Conservation (phyloP, 441 rosid species). For the Populus hybrid region DNA sequence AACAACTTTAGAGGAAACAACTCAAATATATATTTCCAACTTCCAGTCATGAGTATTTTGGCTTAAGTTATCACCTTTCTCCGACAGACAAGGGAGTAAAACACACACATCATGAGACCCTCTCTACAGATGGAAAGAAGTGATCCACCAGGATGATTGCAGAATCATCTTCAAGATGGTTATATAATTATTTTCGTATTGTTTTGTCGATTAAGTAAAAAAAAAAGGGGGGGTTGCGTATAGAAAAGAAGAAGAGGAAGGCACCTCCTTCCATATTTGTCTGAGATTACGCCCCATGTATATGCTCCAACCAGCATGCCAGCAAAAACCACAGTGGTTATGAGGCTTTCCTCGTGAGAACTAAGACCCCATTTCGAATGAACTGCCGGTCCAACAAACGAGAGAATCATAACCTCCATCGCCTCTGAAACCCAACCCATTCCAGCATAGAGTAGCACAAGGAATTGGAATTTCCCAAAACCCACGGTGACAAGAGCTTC, state of each 20-base stretch:
- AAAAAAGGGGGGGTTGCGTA: too few species aligned
- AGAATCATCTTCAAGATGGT: neutral
- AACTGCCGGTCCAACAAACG: constrained; percentile 85
- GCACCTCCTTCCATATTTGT: constrained; percentile 81
- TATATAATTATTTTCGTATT: too few species aligned
- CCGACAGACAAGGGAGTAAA: too few species aligned
- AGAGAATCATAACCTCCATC: constrained; percentile 97
- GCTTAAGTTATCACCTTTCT: neutral
- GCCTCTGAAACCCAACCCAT: constrained; percentile 95
- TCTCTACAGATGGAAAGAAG: too few species aligned
- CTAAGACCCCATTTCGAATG: constrained; percentile 71
- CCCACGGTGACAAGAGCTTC: constrained; percentile 79
- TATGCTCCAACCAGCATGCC: constrained; percentile 93
- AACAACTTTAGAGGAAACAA: too few species aligned
- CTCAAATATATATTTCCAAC: neutral
- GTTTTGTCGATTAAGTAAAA: too few species aligned
- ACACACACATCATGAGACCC: too few species aligned
- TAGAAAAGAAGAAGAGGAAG: neutral
- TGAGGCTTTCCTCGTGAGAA: constrained; percentile 64
- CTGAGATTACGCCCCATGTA: constrained; percentile 88
- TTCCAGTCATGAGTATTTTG: neutral
- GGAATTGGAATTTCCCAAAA: constrained; percentile 77
- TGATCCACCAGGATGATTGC: neutral
- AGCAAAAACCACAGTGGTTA: constrained; percentile 76
- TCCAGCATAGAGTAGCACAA: constrained; percentile 82